Base-by-base conservation (phyloP, 2,329 filamentous ascomycete species). In the Coleophoma cylindrospora region DNA sequence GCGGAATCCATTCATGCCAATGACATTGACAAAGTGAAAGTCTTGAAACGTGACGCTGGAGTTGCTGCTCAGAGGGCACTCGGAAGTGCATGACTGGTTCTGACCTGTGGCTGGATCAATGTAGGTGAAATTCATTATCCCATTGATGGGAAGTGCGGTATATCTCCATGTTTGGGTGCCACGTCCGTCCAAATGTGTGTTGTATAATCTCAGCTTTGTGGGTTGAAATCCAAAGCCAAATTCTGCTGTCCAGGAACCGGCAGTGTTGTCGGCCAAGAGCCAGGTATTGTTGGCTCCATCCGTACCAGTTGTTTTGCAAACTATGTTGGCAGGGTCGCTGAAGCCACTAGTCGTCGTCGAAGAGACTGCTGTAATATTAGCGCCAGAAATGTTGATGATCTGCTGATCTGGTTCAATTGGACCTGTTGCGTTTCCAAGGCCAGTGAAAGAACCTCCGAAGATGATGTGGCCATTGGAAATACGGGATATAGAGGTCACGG, bases 121-220 rank as follows among this genome's bases (percentile, higher is more conserved):
- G 61, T 94, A 97, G 36, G 91, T 95, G 63, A 99, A 78, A 69
- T 97, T 96, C 84, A 99, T 89, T 66, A 99, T 96, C 47, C 94
- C 94, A 55, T 88, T 85, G 62, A 92, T 82, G 5, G 92, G 91
- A 51, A 92, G 73, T 15, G 91, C 89, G 19, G 89, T 89, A 64
- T 90, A 95, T 51, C 91, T 83, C 72, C 89, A 99, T 0, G 86
- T 88, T 71, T 89, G 88, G 32, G 91, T 96, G 32, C 94, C 91
- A 56, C 91, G 84, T 47, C 88, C 90, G 60, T 94, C 83, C 47
- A 83, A 77, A 59, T 88, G 83, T 3, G 92, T 94, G 70, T 99
- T 99, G 75, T 87, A 90, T 21, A 99, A 73, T 48, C 90, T 83
- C 53, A 99, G 70, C 67, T 90, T 95, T 10, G 90, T 92, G 1